Evolutionary conservation across 345 rosid species (phyloP).

Genomic region (Moringa oleifera): DNA sequence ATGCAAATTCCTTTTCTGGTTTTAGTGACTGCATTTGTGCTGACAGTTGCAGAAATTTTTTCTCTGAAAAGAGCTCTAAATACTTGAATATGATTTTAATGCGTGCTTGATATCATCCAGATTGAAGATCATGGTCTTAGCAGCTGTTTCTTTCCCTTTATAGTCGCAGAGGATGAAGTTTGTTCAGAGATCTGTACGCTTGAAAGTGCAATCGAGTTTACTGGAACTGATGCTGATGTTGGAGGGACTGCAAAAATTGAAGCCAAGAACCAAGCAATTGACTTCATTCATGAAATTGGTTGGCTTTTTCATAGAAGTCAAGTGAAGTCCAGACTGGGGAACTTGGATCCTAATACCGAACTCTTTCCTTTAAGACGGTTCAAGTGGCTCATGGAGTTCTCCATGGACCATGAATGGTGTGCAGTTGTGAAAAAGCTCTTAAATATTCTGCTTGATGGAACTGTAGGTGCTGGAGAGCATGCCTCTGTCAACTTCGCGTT

Average conservation of each 20-base stretch:
- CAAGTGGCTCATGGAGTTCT: conserved; percentile 90
- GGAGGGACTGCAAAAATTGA: conserved; percentile 28
- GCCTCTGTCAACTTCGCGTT: conserved; percentile 45
- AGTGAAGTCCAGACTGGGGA: conserved; percentile 48
- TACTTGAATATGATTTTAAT: background rate
- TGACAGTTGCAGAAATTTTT: conserved; percentile 4
- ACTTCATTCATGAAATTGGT: conserved; percentile 93
- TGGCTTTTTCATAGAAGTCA: conserved; percentile 95
- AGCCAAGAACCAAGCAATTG: conserved; percentile 68
- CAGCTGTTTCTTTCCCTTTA: conserved; percentile 91
- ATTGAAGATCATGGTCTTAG: conserved; percentile 85
- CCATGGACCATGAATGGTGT: conserved; percentile 96
- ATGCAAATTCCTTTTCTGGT: background rate
- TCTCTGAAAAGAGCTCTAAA: too few species aligned
- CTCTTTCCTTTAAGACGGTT: conserved; percentile 65
- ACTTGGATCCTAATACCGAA: conserved; percentile 54
- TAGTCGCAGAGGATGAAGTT: conserved; percentile 78
- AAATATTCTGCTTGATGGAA: conserved; percentile 59
- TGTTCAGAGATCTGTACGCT: conserved; percentile 85
- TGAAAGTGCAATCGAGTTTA: conserved; percentile 57
- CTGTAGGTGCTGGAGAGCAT: conserved; percentile 55
- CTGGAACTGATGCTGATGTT: conserved; percentile 41
- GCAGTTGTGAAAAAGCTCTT: conserved; percentile 85
- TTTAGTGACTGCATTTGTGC: background rate
- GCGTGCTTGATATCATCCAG: conserved; percentile 43